phyloP scores from a whole-genome alignment of 1,284 basidiomycete genomes.

The Clitocybe nebularis region DNA sequence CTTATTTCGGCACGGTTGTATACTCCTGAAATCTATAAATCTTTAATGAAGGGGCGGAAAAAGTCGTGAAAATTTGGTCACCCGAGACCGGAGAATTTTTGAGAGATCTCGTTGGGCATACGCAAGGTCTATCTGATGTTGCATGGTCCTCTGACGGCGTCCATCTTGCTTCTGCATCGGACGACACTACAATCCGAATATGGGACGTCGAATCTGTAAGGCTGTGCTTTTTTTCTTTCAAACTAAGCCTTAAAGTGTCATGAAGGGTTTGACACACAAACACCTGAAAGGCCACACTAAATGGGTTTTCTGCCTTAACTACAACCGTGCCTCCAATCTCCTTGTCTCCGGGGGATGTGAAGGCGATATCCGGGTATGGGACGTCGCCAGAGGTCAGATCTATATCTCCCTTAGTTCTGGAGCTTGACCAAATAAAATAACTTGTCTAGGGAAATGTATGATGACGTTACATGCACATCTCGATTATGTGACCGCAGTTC shows the following conservation, averaged over 20 bases:
- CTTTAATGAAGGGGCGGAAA: slow-evolving; percentile 59
- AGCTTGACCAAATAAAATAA: slow-evolving; percentile 7
- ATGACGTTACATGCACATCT: slow-evolving; percentile 88
- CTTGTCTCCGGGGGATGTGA: slow-evolving; percentile 92
- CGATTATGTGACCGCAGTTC: slow-evolving; percentile 92
- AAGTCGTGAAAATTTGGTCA: slow-evolving; percentile 76
- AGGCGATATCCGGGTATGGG: slow-evolving; percentile 92
- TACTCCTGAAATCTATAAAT: slow-evolving; percentile 6
- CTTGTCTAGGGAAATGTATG: slow-evolving; percentile 63
- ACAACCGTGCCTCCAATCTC: slow-evolving; percentile 82
- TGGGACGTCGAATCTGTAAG: slow-evolving; percentile 80
- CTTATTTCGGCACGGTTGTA: slow-evolving; percentile 9
- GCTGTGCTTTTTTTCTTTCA: slow-evolving; percentile 18
- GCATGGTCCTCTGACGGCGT: slow-evolving; percentile 82
- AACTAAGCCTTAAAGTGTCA: slow-evolving; percentile 12
- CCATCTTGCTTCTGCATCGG: slow-evolving; percentile 84
- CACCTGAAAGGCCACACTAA: slow-evolving; percentile 79
- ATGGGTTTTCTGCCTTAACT: slow-evolving; percentile 90
- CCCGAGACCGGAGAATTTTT: slow-evolving; percentile 74
- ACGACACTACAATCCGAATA: slow-evolving; percentile 83
- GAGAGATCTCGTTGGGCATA: slow-evolving; percentile 68
- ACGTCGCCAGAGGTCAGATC: slow-evolving; percentile 68
- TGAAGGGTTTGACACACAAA: slow-evolving; percentile 64
- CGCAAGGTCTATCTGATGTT: slow-evolving; percentile 84
- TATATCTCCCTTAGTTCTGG: slow-evolving; percentile 4